These are phyloP conservation scores for Geosiphon pyriformis DNA, from an alignment of 192 early-diverging fungal species.

Conservation along the genomic window DNA sequence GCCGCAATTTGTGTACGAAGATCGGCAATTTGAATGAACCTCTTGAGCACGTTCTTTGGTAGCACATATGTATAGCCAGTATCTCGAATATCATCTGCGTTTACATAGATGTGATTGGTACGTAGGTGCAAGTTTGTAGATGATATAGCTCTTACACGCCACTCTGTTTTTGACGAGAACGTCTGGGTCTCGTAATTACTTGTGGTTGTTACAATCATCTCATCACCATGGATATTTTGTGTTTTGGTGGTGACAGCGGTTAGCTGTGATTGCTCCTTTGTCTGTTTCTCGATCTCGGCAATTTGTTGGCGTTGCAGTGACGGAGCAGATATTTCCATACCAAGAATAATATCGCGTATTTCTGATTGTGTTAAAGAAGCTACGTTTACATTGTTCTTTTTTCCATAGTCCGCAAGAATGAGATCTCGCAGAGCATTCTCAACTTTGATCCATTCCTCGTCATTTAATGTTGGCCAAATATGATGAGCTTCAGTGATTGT, in stretches of 20 bases:
- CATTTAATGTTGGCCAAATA: slow-evolving; percentile 94
- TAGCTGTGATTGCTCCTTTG: slow-evolving; percentile 85
- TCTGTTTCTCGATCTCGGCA: slow-evolving; percentile 97
- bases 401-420: slow-evolving; percentile 97
- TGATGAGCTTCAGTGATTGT: slow-evolving; percentile 93
- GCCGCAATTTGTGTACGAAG: slow-evolving; percentile 93
- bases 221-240: slow-evolving; percentile 95
- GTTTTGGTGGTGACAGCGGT: slow-evolving; percentile 95
- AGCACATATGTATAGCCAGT: slow-evolving; percentile 91
- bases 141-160: slow-evolving; percentile 97
- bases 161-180: slow-evolving; percentile 98
- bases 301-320: slow-evolving; percentile 94
- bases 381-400: slow-evolving; percentile 99
- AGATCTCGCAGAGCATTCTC: slow-evolving; percentile 94
- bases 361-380: slow-evolving; percentile 94
- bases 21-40: slow-evolving; percentile 94
- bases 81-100: slow-evolving; percentile 94
- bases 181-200: slow-evolving; percentile 96
- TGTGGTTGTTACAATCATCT: slow-evolving; percentile 97
- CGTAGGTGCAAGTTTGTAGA: slow-evolving; percentile 92
- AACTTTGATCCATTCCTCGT: slow-evolving; percentile 97
- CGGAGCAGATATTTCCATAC: slow-evolving; percentile 98
- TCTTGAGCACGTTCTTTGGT: slow-evolving; percentile 96
- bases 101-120: slow-evolving; percentile 95
- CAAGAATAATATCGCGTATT: slow-evolving; percentile 97